Base-by-base conservation (phyloP, 768 basidiomycete species). In the Leccinum variicolor region DNA sequence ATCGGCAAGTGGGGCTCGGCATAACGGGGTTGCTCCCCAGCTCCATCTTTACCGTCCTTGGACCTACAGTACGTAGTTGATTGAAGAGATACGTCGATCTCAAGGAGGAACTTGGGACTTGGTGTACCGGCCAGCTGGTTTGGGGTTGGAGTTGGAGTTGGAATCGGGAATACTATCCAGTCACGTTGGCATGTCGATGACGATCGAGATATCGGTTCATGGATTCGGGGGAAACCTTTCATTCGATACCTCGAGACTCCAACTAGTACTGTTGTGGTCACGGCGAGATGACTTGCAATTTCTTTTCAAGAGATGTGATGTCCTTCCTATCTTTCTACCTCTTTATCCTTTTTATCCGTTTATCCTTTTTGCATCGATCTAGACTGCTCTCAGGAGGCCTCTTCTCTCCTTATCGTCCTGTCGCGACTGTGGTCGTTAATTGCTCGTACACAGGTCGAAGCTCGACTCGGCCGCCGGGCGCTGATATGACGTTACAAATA, bases 1-100 rank as follows among this genome's bases (percentile, higher is more conserved):
- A 45, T 28, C 36, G 33, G 6, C 33, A 15, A 13, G 26, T 43
- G 52, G 58, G 63, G 50, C 61, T 39, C 63, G 54, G 26, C 23
- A 51, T 25, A 33, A 11, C 66, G 62, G 61, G 28, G 39, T 29
- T 25, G 33, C 31, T 31, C 39, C 25, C 19, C 15, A 49, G 31
- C 31, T 19, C 13, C 46, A 25, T 39, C 36, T 2, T 41, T 41
- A 14, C n/a, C 4, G 8, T n/a, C 39, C 39, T n/a, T 41, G 39
- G 39, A 41, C 8, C 36, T 39, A 39, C 36, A 39, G 3, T 17
- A 14, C n/a, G n/a, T 17, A n/a, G 17, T 39, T n/a, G 39, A 33
- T 33, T 33, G 31, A 33, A 5, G 34, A 36, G 34, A 36, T 39
- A 41, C n/a, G 39, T 41, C 10, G 39, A 41, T 41, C 39, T 41